Evolutionary conservation across 2,329 filamentous ascomycete species (phyloP).

Genomic region (Beauveria sp.): DNA sequence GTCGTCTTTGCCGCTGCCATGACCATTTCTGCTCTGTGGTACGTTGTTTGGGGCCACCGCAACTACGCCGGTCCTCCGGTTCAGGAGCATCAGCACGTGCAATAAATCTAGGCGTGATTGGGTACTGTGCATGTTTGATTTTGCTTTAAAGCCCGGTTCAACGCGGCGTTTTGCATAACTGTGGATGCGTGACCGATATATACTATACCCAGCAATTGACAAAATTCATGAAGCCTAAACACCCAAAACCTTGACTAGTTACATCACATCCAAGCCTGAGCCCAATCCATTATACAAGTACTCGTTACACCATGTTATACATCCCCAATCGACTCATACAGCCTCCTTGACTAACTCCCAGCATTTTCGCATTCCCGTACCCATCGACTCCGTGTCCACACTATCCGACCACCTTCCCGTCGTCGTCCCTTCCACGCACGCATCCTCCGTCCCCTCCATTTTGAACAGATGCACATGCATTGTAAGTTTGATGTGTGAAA

Average conservation of each 20-base stretch:
- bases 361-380: constrained; percentile 51
- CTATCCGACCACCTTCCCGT: constrained; percentile 30
- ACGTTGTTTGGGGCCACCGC: constrained; percentile 60
- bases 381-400: constrained; percentile 46
- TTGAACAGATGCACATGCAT: constrained; percentile 50
- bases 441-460: constrained; percentile 18
- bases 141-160: background rate
- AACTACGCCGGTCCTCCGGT: constrained; percentile 59
- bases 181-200: constrained; percentile 4
- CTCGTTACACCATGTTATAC: background rate
- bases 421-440: background rate
- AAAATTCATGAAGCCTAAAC: background rate
- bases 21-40: constrained; percentile 55
- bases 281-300: background rate
- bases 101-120: background rate
- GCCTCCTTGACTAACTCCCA: constrained; percentile 36
- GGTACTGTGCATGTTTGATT: constrained; percentile 1
- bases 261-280: background rate
- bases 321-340: background rate
- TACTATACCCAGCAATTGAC: constrained; percentile 8
- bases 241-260: background rate
- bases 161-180: background rate
- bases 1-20: constrained; percentile 65
- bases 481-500: constrained; percentile 47
- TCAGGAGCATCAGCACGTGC: constrained; percentile 24